Conservation (phyloP, 768 basidiomycete species). For the Cystofilobasidium capitatum region DNA sequence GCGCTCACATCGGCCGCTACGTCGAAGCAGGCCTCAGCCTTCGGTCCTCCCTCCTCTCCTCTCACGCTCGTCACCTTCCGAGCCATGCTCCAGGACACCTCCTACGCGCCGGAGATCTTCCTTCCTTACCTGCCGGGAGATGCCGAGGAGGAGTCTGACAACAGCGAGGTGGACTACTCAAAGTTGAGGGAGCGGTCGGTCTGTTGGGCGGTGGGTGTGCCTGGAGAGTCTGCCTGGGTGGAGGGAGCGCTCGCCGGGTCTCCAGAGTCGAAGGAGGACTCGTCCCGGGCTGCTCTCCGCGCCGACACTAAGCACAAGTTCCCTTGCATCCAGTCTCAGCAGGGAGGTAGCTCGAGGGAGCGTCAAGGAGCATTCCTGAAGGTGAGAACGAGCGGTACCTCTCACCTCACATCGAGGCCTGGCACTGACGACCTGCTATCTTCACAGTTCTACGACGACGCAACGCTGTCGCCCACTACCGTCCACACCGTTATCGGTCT, state of each 20-base stretch:
- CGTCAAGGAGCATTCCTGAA: conserved; percentile 19
- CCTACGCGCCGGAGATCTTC: conserved; percentile 33
- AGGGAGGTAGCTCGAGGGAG: not conserved
- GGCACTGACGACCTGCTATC: not conserved
- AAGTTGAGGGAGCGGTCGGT: conserved; percentile 32
- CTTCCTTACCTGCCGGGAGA: conserved; percentile 1
- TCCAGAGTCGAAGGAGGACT: not conserved
- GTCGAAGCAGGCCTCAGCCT: not conserved
- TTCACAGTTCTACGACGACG: conserved; percentile 15
- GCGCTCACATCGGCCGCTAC: not conserved
- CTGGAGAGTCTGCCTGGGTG: conserved; percentile 29
- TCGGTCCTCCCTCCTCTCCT: conserved; percentile 4
- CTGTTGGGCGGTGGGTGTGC: conserved; percentile 32
- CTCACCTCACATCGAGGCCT: not conserved
- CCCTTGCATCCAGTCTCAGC: conserved; percentile 9
- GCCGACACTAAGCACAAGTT: conserved; percentile 14
- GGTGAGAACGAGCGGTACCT: conserved; percentile 1
- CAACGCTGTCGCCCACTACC: not conserved
- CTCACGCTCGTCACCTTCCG: conserved; percentile 33
- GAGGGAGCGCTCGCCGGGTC: not conserved
- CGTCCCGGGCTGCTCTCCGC: not conserved
- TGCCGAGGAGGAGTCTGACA: not conserved
- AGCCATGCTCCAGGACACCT: conserved; percentile 36
- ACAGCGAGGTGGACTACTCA: conserved; percentile 31
- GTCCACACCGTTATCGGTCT: conserved; percentile 18